These are phyloP conservation scores for Pachysandra terminalis DNA, from an alignment of 164 flowering plant species.

Conservation along the genomic window DNA sequence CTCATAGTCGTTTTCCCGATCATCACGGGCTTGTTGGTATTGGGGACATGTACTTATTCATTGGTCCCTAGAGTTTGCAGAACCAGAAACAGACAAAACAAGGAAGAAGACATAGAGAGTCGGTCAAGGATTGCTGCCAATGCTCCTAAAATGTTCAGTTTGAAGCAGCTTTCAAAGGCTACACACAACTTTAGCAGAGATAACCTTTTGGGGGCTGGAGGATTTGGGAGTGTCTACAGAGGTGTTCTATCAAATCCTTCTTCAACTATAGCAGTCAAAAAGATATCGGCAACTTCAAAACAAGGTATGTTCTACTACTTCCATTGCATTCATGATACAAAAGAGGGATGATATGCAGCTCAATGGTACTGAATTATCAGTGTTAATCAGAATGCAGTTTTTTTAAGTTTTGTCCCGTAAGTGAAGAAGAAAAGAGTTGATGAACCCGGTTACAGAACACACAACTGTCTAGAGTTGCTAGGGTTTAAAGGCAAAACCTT, in stretches of 20 bases:
- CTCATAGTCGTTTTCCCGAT: conserved; percentile 17
- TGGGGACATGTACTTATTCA: conserved; percentile 1
- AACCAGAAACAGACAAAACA: conserved; percentile 10
- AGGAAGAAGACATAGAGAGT: conserved; percentile 34
- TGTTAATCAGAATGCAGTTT: too few relatives aligned
- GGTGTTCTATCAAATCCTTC: conserved; percentile 31
- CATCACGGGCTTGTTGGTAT: conserved; percentile 9
- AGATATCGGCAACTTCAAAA: conserved; percentile 39
- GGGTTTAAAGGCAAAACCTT: too few relatives aligned
- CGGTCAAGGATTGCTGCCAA: conserved; percentile 37
- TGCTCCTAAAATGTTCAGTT: conserved; percentile 38
- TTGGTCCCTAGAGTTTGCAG: conserved; percentile 3
- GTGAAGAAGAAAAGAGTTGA: too few relatives aligned
- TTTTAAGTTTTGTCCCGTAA: too few relatives aligned
- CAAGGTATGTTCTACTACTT: conserved; percentile 31
- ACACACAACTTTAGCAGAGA: conserved; percentile 37
- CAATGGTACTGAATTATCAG: too few relatives aligned
- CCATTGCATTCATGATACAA: background rate
- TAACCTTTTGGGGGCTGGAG: conserved; percentile 42
- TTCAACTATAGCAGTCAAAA: conserved; percentile 37
- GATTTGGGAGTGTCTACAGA: conserved; percentile 46
- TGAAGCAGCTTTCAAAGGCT: conserved; percentile 39
- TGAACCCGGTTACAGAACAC: too few relatives aligned
- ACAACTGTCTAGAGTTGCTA: too few relatives aligned
- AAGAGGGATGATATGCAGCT: background rate